Evolutionary conservation across 2,329 filamentous ascomycete genomes (phyloP), one percentile per base, ranked within the genome.

Genomic region (Botrytis squamosa): DNA sequence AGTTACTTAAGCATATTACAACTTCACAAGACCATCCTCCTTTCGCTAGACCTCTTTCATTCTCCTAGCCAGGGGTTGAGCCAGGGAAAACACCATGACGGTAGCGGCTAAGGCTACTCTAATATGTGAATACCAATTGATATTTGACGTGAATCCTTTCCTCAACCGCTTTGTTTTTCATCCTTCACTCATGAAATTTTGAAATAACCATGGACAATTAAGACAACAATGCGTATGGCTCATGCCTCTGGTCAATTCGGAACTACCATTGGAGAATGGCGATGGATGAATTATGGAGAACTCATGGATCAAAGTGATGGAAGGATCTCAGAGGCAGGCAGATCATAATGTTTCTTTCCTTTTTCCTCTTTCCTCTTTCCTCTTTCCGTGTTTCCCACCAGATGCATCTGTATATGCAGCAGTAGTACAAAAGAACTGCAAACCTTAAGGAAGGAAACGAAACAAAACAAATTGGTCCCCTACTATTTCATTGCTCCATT

Each of bases 61-160:
- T 67, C 65, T 55, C 65, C 65, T 67, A 55, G 9, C 25, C 33
- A 67, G 44, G 64, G 46, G 22, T 12, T n/a, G 25, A 38, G 29
- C 38, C 62, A 64, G 62, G 62, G 62, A 9, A 33, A 64, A 44
- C n/a, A 40, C 62, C 14, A 67, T 29, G 33, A 67, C 40, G 65
- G 65, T 29, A 67, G 65, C 25, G 65, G 46, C 65, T 52, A 67
- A 52, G 22, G 16, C 25, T 36, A 25, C 40, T 65, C 8, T 36
- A 10, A 55, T 55, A 38, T 52, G 33, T 55, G 38, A 38, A 36
- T 49, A 52, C 42, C 29, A 29, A 57, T 18, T 57, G 52, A 57
- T 57, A 57, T 52, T 36, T 36, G 18, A 36, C 18, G 64, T 66
- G 63, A 68, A 68, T 68, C 49, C 66, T 68, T 68, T 68, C 66